phyloP scores from a whole-genome alignment of 1,284 basidiomycete species.

The Ganoderma meredithae region DNA sequence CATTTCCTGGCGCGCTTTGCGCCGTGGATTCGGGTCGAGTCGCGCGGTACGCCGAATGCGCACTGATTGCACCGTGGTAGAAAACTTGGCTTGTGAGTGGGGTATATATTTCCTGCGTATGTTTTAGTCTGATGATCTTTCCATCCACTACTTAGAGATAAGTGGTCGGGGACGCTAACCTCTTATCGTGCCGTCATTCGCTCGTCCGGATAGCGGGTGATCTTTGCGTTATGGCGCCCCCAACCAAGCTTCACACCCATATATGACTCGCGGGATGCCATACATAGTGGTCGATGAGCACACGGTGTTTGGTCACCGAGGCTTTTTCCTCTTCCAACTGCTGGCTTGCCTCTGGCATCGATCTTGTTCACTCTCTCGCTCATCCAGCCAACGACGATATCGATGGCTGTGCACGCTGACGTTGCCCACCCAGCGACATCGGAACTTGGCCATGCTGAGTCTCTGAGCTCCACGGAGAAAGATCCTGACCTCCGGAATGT shows the following conservation, averaged over 20 bases:
- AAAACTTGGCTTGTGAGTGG: not conserved
- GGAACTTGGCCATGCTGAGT: constrained; percentile 27
- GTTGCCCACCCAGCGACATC: not conserved
- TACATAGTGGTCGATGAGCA: constrained; percentile 12
- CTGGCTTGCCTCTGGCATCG: not conserved
- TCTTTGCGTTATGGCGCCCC: not conserved
- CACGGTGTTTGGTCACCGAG: constrained; percentile 16
- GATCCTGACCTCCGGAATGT: constrained; percentile 19
- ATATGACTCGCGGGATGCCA: constrained; percentile 20
- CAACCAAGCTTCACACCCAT: constrained; percentile 13
- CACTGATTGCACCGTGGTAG: no score
- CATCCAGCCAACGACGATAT: not conserved
- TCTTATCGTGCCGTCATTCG: constrained; percentile 20
- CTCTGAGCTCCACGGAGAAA: constrained; percentile 32
- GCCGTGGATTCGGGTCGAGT: not conserved
- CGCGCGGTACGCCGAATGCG: not conserved
- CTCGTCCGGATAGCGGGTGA: constrained; percentile 27
- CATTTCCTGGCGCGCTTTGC: not conserved
- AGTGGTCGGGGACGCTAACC: constrained; percentile 14
- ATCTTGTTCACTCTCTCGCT: constrained; percentile 5
- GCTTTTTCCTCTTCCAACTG: constrained; percentile 2
- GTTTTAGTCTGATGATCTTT: constrained; percentile 13
- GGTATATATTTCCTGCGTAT: not conserved
- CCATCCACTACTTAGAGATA: constrained; percentile 16
- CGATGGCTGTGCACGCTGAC: not conserved